These are phyloP conservation scores for Aureobasidium sp. DNA, from an alignment of 2,329 filamentous ascomycete species.

Conservation along the genomic window DNA sequence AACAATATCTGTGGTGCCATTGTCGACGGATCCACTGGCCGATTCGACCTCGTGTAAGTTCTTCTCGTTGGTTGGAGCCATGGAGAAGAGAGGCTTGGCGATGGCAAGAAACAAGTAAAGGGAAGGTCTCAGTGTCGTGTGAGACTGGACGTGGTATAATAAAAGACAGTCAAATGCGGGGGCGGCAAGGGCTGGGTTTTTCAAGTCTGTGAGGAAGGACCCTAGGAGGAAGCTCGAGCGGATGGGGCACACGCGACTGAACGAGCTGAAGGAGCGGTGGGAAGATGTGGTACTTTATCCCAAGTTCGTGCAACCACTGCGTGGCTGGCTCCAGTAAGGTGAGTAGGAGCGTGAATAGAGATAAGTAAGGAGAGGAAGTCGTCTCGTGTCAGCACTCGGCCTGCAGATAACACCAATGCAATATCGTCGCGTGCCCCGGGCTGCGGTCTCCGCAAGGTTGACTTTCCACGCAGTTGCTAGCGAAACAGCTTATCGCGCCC, in stretches of 20 bases:
- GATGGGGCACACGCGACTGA: neutral
- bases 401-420: slow-evolving; percentile 12
- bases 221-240: slow-evolving; percentile 2
- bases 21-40: slow-evolving; percentile 16
- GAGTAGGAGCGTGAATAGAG: slow-evolving; percentile 5
- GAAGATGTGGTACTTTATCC: slow-evolving; percentile 4
- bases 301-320: slow-evolving; percentile 12
- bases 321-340: neutral
- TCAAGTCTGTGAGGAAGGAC: neutral
- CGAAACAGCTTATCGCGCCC: slow-evolving; percentile 8
- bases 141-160: slow-evolving; percentile 10
- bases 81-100: neutral
- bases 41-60: slow-evolving; percentile 19
- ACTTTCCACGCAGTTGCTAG: neutral
- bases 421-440: neutral
- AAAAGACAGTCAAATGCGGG: slow-evolving; percentile 10
- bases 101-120: neutral
- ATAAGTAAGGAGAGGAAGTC: slow-evolving; percentile 9
- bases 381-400: slow-evolving; percentile 9
- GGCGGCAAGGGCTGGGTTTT: slow-evolving; percentile 12
- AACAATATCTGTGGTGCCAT: slow-evolving; percentile 20
- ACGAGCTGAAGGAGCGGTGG: slow-evolving; percentile 1
- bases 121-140: slow-evolving; percentile 1
- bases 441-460: slow-evolving; percentile 1
- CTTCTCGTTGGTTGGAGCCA: slow-evolving; percentile 19